These are phyloP conservation scores for Agrocybe pediades DNA, from an alignment of 768 basidiomycete genomes.

Conservation along the genomic window DNA sequence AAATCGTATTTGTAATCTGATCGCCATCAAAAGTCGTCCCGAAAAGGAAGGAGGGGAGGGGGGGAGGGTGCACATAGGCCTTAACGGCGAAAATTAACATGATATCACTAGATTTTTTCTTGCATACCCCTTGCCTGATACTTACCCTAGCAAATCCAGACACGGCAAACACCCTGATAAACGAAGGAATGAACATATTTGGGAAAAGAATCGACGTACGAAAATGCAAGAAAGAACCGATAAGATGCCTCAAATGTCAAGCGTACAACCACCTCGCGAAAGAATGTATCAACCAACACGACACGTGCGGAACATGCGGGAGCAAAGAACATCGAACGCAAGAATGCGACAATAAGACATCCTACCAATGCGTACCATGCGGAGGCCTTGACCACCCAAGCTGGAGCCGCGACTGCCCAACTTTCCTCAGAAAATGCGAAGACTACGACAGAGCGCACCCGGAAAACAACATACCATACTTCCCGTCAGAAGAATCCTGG, in stretches of 20 bases:
- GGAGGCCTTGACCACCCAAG: neutral
- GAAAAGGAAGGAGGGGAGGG: neutral
- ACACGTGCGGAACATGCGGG: slow-evolving; percentile 4
- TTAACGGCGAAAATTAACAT: neutral
- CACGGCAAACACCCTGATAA: neutral
- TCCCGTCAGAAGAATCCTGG: neutral
- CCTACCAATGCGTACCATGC: neutral
- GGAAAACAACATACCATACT: slow-evolving; percentile 1
- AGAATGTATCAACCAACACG: neutral
- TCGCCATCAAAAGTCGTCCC: neutral
- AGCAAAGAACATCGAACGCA: neutral
- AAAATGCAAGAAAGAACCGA: slow-evolving; percentile 8
- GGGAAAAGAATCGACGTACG: neutral
- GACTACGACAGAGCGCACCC: slow-evolving; percentile 1
- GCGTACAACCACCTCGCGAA: slow-evolving; percentile 4
- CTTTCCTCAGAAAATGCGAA: slow-evolving; percentile 3
- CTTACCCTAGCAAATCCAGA: neutral
- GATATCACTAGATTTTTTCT: neutral
- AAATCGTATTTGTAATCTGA: neutral
- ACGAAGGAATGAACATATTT: neutral
- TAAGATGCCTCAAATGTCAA: neutral
- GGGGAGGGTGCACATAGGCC: neutral
- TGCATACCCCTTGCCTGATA: neutral
- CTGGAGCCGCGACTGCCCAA: slow-evolving; percentile 3
- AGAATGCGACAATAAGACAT: neutral